A percentile compares a stretch with the other conserved stretches of the same genome.
phyloP scores from a whole-genome alignment of 805 yeast genomes.

The Metschnikowia chrysomelidarum region DNA sequence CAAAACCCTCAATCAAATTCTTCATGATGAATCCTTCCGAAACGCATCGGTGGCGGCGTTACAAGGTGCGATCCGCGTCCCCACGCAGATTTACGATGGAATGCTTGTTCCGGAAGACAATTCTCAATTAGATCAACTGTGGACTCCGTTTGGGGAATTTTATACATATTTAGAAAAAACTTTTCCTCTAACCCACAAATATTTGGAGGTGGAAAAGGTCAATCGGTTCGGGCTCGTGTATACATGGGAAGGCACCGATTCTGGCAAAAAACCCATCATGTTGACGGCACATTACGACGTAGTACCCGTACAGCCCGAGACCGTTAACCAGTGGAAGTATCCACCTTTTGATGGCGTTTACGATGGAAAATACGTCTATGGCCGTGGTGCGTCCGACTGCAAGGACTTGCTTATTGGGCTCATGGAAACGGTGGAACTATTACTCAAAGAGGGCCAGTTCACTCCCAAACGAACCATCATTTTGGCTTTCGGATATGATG shows the following conservation, averaged over 20 bases:
- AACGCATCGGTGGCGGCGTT: conserved; percentile 23
- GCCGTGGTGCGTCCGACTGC: conserved; percentile 38
- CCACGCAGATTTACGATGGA: conserved; percentile 33
- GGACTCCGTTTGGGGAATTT: conserved; percentile 36
- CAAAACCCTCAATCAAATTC: conserved; percentile 23
- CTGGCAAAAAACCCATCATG: conserved; percentile 62
- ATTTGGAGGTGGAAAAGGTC: conserved; percentile 45
- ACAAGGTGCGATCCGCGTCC: conserved; percentile 28
- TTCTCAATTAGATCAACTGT: conserved; percentile 20
- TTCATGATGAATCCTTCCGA: conserved; percentile 26
- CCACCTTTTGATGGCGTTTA: conserved; percentile 60
- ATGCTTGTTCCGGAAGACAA: conserved; percentile 27
- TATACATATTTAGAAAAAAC: conserved; percentile 51
- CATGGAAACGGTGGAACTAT: conserved; percentile 35
- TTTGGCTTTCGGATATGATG: conserved; percentile 51
- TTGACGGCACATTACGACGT: conserved; percentile 79
- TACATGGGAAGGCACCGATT: conserved; percentile 57
- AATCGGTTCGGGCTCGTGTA: conserved; percentile 63
- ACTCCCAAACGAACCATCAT: conserved; percentile 44
- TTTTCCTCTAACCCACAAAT: conserved; percentile 52
- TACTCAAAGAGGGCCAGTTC: conserved; percentile 32
- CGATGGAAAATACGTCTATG: conserved; percentile 51
- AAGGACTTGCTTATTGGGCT: conserved; percentile 45
- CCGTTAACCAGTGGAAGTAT: conserved; percentile 57
- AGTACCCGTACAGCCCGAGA: conserved; percentile 67